Base-by-base conservation (phyloP, 179 eudicot species). In the Corrigiola litoralis region DNA sequence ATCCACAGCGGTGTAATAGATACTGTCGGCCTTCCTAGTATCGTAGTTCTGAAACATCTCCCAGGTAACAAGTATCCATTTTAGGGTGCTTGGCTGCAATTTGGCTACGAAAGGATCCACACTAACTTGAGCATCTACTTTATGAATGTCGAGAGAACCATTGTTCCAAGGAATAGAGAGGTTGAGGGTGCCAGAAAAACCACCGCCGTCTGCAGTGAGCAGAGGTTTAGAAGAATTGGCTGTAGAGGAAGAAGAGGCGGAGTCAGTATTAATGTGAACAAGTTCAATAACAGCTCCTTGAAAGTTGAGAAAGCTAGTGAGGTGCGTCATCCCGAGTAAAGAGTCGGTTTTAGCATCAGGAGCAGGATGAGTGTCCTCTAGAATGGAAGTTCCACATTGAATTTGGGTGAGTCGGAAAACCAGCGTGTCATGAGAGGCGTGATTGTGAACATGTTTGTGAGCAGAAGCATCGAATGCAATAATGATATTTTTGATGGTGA, bases 161-260 rank as follows among this genome's bases (percentile, higher is more conserved):
- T 90, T 85, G 63, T 82, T 80, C 90, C 97, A 94, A 20, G 99
- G 97, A 70, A 94, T 86, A 63, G 85, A 83, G 63, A 94, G 73
- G 67, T 72, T 82, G 11, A 94, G 46, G 69, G 77, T 80, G 38
- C 99, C 97, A 16, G 88, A 84, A 71, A 90, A 78, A 17, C 99
- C 99, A 75, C 83, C 85, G 18, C 47, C 74, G 68, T 76, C 80
- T 46, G 97, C 97, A 21, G 88, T 79, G 49, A 94, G 61, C 67
- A 94, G 58, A 11, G 84, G 79, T 72, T 83, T 79, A 38, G 83
- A 81, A 51, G 75, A 76, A 68, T 72, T 79, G 8, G 80, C 40
- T 18, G 81, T 56, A 63, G 63, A 66, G 52, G 71, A 34, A 29
- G 63, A 68, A 46, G 55, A 40, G 36, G 5, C 13, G 40, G 56